Evolutionary conservation across 1,284 basidiomycete genomes (phyloP), one percentile per base, ranked within the genome.

Genomic region (Trichosporon sp.): DNA sequence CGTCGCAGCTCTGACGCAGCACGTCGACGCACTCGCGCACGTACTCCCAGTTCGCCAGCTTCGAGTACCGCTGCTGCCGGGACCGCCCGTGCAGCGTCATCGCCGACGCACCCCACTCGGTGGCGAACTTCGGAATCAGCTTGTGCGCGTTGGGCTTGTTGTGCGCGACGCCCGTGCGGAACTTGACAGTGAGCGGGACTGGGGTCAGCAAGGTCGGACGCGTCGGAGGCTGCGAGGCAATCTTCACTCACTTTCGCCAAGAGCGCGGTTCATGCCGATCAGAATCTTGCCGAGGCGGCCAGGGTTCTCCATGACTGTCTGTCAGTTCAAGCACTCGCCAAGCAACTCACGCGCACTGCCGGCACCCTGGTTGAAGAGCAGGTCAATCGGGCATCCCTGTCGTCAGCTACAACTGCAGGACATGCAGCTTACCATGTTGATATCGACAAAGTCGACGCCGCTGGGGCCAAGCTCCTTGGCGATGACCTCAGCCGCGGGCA

Each of bases 371-470:
- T 92, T 92, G 84, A 95, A 98, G 1, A 99, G 92, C 62, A 99
- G 85, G 82, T 99, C 96, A 74, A 98, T 98, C 2, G 96, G 96
- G 82, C 96, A 98, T 3, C 96, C 96, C 81, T 93, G 93, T n/a
- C 5, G 62, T 70, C 66, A 64, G 64, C 29, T 21, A 18, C n/a
- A n/a, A n/a, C 8, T 21, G 12, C 51, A 12, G 5, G 1, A 25
- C 23, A 9, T 8, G n/a, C 51, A 25, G 66, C 74, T 65, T 58
- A 78, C 78, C 72, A 83, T 71, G 80, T 99, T 99, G 75, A 98
- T 84, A 76, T 99, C 96, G 12, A 96, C 92, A 78, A 96, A 97
- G 79, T 97, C 93, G 31, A 96, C 83, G 25, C 88, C 87, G 11
- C 85, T 84, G 32, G 74, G 79, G 42, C 80, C 79, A 68, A 85